A percentile compares a stretch with the other conserved stretches of the same genome.
Conservation (phyloP, 1,284 basidiomycete genomes). For the Earliella scabrosa region DNA sequence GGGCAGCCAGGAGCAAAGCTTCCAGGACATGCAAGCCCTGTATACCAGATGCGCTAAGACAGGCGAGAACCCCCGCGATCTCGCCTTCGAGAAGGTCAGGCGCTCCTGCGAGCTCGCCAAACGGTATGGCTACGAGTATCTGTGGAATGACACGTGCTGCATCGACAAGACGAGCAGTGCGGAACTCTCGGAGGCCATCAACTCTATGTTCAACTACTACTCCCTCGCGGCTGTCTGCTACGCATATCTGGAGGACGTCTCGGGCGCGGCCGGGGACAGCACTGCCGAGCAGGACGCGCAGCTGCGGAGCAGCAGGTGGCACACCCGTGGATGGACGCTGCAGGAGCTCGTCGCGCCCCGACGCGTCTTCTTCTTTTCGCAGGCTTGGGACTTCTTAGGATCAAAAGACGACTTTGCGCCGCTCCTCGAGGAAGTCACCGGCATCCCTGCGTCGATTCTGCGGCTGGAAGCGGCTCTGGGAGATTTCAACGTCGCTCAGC, state of each 20-base stretch:
- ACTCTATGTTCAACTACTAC: neutral
- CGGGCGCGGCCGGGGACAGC: too few species aligned
- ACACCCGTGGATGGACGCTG: constrained; percentile 11
- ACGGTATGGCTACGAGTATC: neutral
- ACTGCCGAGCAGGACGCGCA: too few species aligned
- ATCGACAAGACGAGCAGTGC: neutral
- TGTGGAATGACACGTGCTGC: neutral
- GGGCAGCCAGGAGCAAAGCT: neutral
- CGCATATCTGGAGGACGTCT: neutral
- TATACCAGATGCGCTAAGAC: too few species aligned
- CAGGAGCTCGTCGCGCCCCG: constrained; percentile 12
- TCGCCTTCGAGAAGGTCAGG: too few species aligned
- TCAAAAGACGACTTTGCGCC: neutral
- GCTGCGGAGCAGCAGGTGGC: neutral
- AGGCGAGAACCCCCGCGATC: too few species aligned
- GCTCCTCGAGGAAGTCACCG: constrained; percentile 2
- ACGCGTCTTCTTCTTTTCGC: constrained; percentile 4
- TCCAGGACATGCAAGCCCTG: neutral
- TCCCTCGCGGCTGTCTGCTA: neutral
- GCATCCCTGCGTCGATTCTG: neutral
- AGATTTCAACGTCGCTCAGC: constrained; percentile 1
- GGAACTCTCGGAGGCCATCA: neutral
- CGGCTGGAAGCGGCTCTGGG: neutral
- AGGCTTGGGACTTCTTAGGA: constrained; percentile 5
- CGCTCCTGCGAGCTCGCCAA: too few species aligned